These are phyloP conservation scores for Cryomyces minteri DNA, from an alignment of 495 filamentous ascomycete species.

Conservation along the genomic window DNA sequence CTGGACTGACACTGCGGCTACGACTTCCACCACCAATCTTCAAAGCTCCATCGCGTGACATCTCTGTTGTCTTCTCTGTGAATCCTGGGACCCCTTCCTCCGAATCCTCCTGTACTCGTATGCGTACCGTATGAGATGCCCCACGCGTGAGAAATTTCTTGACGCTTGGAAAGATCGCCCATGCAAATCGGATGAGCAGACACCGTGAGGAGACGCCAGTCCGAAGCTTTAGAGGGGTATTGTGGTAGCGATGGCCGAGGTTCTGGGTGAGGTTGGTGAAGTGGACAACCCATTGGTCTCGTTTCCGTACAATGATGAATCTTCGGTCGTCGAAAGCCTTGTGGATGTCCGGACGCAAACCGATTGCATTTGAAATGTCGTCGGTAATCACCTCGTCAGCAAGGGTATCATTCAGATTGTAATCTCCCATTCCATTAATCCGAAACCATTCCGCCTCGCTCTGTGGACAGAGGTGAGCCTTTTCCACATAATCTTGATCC, in stretches of 20 bases:
- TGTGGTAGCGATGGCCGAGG: constrained; percentile 3
- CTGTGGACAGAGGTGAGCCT: constrained; percentile 5
- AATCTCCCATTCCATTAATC: constrained; percentile 3
- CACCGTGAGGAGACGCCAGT: neutral
- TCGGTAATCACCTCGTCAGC: neutral
- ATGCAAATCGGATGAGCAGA: constrained; percentile 4
- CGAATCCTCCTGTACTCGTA: neutral
- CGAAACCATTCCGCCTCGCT: constrained; percentile 4
- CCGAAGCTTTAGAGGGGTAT: neutral
- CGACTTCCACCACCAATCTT: too few relatives aligned
- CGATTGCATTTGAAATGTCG: constrained; percentile 4
- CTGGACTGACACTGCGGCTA: too few relatives aligned
- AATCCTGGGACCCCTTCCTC: neutral
- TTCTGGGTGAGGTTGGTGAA: constrained; percentile 2
- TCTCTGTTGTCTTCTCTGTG: neutral
- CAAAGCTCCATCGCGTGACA: neutral
- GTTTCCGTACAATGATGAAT: constrained; percentile 5
- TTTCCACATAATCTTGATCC: neutral
- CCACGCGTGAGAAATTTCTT: neutral
- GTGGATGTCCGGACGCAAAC: constrained; percentile 5
- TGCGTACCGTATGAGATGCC: neutral
- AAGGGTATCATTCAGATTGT: neutral
- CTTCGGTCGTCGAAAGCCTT: constrained; percentile 1
- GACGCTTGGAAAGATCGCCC: constrained; percentile 6
- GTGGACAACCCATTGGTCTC: constrained; percentile 1